Conservation (phyloP, 352 stramenopile genomes). For the Globisporangium okanoganense region DNA sequence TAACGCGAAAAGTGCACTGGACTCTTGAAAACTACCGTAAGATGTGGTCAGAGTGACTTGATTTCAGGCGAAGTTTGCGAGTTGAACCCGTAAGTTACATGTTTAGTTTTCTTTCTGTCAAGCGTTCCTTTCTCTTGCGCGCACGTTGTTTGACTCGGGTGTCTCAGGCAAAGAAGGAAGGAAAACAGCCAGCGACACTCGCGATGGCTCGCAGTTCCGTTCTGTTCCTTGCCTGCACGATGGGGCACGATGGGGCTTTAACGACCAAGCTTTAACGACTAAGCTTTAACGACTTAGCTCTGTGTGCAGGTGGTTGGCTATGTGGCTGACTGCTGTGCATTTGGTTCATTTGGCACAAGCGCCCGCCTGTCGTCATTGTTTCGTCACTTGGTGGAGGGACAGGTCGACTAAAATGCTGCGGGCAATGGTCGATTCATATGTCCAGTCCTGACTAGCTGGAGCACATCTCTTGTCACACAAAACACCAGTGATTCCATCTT, state of each 20-base stretch:
- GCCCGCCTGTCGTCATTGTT: background rate
- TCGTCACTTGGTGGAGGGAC: background rate
- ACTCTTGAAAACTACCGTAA: conserved; percentile 2
- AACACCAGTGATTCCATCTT: background rate
- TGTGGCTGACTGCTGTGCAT: background rate
- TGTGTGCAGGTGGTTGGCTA: background rate
- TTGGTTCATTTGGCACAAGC: background rate
- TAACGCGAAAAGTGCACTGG: conserved; percentile 2
- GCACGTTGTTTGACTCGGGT: background rate
- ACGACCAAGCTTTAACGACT: background rate
- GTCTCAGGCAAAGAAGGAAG: conserved; percentile 5
- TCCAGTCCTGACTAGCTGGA: too few species aligned
- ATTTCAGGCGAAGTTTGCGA: too few species aligned
- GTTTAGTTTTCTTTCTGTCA: conserved; percentile 3
- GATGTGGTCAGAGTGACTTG: background rate
- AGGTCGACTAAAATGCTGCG: background rate
- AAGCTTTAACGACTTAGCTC: too few species aligned
- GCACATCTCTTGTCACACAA: background rate
- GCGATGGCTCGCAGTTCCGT: background rate
- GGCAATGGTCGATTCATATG: background rate
- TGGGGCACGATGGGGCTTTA: background rate
- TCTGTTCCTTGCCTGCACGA: background rate
- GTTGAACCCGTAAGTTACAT: background rate
- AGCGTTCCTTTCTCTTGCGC: conserved; percentile 7
- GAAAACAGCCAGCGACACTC: conserved; percentile 7